Percentiles rank a stretch among this genome's conserved stretches.
phyloP scores from a whole-genome alignment of 1,284 basidiomycete species.

The Grifola frondosa region DNA sequence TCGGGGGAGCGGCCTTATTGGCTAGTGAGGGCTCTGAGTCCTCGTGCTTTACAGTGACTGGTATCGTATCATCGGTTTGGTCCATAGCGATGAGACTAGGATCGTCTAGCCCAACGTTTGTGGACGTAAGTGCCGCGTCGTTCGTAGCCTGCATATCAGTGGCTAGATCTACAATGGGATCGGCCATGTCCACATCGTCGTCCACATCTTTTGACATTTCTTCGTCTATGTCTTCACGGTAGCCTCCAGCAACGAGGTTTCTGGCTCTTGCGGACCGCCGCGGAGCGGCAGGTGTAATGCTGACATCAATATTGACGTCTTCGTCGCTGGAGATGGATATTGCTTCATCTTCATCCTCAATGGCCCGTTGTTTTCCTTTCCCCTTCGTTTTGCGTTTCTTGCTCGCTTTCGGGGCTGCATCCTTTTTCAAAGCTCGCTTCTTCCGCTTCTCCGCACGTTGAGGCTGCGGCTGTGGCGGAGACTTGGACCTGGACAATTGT shows the following conservation, averaged over 20 bases:
- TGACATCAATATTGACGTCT: slow-evolving; percentile 10
- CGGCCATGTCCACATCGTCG: slow-evolving; percentile 10
- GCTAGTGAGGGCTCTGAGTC: slow-evolving; percentile 20
- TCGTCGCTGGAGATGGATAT: slow-evolving; percentile 27
- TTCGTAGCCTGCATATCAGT: background rate
- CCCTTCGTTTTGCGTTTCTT: slow-evolving; percentile 49
- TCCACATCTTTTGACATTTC: slow-evolving; percentile 13
- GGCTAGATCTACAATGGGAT: background rate
- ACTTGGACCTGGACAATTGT: slow-evolving; percentile 15
- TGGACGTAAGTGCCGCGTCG: background rate
- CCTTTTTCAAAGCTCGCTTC: slow-evolving; percentile 14
- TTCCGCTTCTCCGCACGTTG: too few species aligned
- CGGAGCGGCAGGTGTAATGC: slow-evolving; percentile 3
- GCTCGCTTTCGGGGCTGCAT: slow-evolving; percentile 16
- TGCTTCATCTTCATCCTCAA: slow-evolving; percentile 24
- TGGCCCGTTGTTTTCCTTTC: slow-evolving; percentile 33
- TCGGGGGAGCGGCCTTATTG: background rate
- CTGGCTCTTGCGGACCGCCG: slow-evolving; percentile 25
- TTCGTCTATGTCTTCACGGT: slow-evolving; percentile 26
- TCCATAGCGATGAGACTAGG: slow-evolving; percentile 16
- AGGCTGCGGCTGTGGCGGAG: slow-evolving; percentile 2
- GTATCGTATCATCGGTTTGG: slow-evolving; percentile 5
- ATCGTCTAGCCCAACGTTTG: slow-evolving; percentile 7
- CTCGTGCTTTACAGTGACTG: slow-evolving; percentile 18
- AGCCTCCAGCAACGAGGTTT: slow-evolving; percentile 20